Conservation (phyloP, 2,329 filamentous ascomycete genomes). For the Ceratocystis huliohia region DNA sequence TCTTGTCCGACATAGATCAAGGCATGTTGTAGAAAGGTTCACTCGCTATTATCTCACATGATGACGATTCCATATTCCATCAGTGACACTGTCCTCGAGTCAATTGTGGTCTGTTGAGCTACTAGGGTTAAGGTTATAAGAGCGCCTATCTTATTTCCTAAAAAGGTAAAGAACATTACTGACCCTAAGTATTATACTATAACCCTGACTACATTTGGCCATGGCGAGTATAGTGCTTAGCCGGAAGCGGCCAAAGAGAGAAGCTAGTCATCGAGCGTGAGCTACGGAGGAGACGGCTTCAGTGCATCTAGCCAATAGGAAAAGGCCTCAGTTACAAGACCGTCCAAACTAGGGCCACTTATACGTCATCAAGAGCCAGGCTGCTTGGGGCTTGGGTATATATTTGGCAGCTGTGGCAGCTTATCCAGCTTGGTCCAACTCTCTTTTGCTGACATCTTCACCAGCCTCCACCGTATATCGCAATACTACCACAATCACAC, state of each 20-base stretch:
- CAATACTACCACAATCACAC: neutral
- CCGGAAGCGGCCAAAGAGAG: neutral
- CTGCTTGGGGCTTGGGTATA: neutral
- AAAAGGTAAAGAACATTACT: neutral
- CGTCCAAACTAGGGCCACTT: neutral
- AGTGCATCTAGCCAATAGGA: neutral
- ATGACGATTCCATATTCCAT: neutral
- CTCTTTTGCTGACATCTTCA: neutral
- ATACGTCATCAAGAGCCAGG: neutral
- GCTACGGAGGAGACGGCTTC: neutral
- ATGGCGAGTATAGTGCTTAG: neutral
- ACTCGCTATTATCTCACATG: too few relatives aligned
- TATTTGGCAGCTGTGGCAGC: neutral
- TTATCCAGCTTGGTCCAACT: neutral
- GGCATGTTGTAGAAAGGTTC: too few relatives aligned
- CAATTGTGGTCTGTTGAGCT: neutral
- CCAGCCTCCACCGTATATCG: neutral
- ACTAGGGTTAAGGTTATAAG: neutral
- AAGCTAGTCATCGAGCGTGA: neutral
- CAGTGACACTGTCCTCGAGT: neutral
- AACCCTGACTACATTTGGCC: neutral
- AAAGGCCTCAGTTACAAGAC: constrained; percentile 1
- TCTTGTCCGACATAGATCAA: too few relatives aligned
- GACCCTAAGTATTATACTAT: neutral
- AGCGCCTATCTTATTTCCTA: neutral